A percentile compares a stretch with the other conserved stretches of the same genome.
Evolutionary conservation across 148 eudicot genomes (phyloP).

Genomic region (Diospyros lotus): DNA sequence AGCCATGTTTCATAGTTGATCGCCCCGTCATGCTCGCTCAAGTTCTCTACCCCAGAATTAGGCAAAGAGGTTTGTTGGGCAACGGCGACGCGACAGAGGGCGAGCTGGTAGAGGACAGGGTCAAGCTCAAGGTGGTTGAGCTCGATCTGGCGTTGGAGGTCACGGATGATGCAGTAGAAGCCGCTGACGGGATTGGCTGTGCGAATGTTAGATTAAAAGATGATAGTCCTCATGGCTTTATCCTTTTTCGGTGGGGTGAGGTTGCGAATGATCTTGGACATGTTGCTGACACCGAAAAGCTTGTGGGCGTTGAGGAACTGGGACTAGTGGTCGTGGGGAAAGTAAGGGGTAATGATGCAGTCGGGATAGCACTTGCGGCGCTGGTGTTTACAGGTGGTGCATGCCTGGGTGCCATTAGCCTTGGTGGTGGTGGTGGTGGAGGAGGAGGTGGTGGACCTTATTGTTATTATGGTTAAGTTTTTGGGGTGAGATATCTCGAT

Average conservation of each 20-base stretch:
- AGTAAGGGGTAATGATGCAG: conserved; percentile 70
- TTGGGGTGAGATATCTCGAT: conserved; percentile 43
- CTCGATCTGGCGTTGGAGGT: conserved; percentile 42
- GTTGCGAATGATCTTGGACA: conserved; percentile 59
- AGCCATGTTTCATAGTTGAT: too few relatives aligned
- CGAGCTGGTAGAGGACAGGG: conserved; percentile 54
- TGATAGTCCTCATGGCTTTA: conserved; percentile 71
- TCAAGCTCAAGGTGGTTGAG: conserved; percentile 45
- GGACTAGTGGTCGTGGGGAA: conserved; percentile 63
- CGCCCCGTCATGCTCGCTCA: too few relatives aligned
- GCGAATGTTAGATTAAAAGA: conserved; percentile 61
- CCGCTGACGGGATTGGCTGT: conserved; percentile 83
- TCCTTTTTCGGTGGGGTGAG: conserved; percentile 48
- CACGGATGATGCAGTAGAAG: conserved; percentile 47
- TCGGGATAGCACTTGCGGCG: conserved; percentile 71
- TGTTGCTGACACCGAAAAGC: conserved; percentile 84
- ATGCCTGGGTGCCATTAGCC: conserved; percentile 44
- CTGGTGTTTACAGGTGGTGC: conserved; percentile 83
- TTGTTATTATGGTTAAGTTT: conserved; percentile 13
- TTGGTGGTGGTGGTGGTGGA: too few relatives aligned
- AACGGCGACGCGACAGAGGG: conserved; percentile 32
- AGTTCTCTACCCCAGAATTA: too few relatives aligned
- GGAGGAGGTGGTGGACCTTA: conserved; percentile 9
- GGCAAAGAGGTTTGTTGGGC: background rate
- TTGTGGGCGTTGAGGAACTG: conserved; percentile 84